Conservation (phyloP, 129 eudicot species). For the Flaveria bidentis region DNA sequence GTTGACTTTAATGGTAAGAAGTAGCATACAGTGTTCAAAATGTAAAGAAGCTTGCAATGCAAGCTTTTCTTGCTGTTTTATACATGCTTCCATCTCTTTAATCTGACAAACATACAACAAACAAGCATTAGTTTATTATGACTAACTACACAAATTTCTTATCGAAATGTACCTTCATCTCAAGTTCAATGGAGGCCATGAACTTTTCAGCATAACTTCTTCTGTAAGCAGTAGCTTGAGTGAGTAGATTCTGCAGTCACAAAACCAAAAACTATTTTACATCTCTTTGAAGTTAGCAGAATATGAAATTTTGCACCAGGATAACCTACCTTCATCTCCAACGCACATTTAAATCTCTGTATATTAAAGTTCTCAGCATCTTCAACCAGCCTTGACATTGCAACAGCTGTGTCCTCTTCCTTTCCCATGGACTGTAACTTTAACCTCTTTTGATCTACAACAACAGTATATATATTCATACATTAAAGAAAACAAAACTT, state of each 20-base stretch:
- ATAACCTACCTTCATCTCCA: slow-evolving; percentile 60
- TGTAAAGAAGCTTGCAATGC: slow-evolving; percentile 68
- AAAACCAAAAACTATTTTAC: slow-evolving; percentile 8
- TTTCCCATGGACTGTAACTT: slow-evolving; percentile 55
- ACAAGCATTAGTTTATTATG: slow-evolving; percentile 12
- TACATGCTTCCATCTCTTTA: slow-evolving; percentile 70
- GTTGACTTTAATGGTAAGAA: slow-evolving; percentile 3
- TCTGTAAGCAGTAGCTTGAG: slow-evolving; percentile 64
- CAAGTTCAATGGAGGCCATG: slow-evolving; percentile 69
- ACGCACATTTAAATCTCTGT: slow-evolving; percentile 62
- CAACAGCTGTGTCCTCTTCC: slow-evolving; percentile 60
- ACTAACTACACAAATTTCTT: neutral
- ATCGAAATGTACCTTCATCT: slow-evolving; percentile 57
- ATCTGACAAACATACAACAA: slow-evolving; percentile 44
- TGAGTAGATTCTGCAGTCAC: slow-evolving; percentile 56
- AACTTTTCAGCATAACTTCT: slow-evolving; percentile 64
- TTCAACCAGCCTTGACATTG: slow-evolving; percentile 51
- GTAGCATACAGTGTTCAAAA: slow-evolving; percentile 58
- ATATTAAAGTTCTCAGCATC: slow-evolving; percentile 55
- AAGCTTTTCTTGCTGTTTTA: slow-evolving; percentile 73
- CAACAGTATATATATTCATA: slow-evolving; percentile 3
- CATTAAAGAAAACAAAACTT: neutral
- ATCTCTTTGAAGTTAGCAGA: slow-evolving; percentile 20
- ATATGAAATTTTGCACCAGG: slow-evolving; percentile 12
- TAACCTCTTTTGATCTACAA: slow-evolving; percentile 57